Evolutionary conservation across 1,284 basidiomycete genomes (phyloP).

Genomic region (Boletus smithii): DNA sequence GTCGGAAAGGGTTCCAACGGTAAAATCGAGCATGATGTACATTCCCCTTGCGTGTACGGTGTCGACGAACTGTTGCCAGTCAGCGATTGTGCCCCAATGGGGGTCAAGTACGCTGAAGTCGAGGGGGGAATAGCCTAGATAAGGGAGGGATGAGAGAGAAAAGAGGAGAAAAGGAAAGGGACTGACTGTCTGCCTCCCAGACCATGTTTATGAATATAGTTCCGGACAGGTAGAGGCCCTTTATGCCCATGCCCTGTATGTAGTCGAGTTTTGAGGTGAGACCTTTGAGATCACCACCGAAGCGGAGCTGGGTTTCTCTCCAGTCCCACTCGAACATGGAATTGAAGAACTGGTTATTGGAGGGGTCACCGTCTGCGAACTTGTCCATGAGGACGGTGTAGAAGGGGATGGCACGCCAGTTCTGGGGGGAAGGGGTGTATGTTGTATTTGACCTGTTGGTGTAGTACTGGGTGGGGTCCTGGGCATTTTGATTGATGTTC

Average conservation of each 20-base stretch:
- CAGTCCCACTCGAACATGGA: constrained; percentile 81
- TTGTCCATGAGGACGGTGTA: constrained; percentile 90
- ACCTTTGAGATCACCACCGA: constrained; percentile 83
- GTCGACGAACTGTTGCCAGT: constrained; percentile 76
- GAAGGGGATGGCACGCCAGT: constrained; percentile 82
- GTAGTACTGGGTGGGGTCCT: constrained; percentile 66
- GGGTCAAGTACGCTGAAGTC: constrained; percentile 88
- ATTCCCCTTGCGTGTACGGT: constrained; percentile 76
- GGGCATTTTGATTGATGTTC: constrained; percentile 77
- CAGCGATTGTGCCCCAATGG: constrained; percentile 79
- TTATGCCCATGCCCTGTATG: constrained; percentile 82
- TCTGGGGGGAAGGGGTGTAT: constrained; percentile 77
- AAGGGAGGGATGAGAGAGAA: constrained; percentile 10
- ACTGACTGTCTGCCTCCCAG: constrained; percentile 90
- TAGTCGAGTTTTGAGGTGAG: constrained; percentile 78
- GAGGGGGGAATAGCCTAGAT: constrained; percentile 82
- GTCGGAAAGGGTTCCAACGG: constrained; percentile 88
- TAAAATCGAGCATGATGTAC: constrained; percentile 91
- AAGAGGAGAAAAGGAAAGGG: neutral
- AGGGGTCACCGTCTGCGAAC: constrained; percentile 86
- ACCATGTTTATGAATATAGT: constrained; percentile 92
- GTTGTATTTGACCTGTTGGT: constrained; percentile 58
- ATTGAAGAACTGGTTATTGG: constrained; percentile 85
- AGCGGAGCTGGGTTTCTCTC: constrained; percentile 83
- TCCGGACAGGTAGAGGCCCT: constrained; percentile 83